phyloP scores from a whole-genome alignment of 2,329 filamentous ascomycete species.

The Calonectria hongkongensis region DNA sequence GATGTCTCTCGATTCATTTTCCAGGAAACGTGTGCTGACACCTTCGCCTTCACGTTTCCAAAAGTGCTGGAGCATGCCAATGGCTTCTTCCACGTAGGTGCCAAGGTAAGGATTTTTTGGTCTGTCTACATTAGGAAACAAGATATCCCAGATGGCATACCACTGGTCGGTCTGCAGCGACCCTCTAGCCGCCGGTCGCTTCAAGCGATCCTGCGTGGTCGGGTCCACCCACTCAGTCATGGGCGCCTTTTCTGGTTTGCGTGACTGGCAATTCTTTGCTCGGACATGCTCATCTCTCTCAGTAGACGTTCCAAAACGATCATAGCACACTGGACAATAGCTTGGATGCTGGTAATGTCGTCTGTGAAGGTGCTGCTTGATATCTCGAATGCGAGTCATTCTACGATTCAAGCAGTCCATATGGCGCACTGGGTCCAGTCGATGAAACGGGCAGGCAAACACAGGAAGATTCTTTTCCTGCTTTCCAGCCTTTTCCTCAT shows the following conservation, averaged over 20 bases:
- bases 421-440: constrained; percentile 8
- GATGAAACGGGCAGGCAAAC: constrained; percentile 5
- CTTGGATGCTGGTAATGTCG: background rate
- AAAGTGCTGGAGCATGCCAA: constrained; percentile 12
- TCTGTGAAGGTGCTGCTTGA: constrained; percentile 5
- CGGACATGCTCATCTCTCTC: constrained; percentile 2
- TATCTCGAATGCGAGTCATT: constrained; percentile 14
- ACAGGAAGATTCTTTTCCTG: background rate
- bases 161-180: background rate
- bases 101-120: constrained; percentile 3
- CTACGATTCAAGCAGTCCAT: constrained; percentile 17
- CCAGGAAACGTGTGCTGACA: background rate
- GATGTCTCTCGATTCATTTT: background rate
- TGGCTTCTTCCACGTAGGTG: background rate
- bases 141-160: constrained; percentile 7
- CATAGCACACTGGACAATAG: background rate
- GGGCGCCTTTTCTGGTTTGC: background rate
- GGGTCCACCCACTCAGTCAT: background rate
- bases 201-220: background rate
- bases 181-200: background rate
- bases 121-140: background rate
- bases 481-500: background rate
- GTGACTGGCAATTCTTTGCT: background rate
- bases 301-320: background rate
- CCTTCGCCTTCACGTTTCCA: constrained; percentile 2